Evolutionary conservation across 176 grass and related monocot species (phyloP), one percentile per base, ranked within the genome.

Genomic region (Bonia amplexicaulis): DNA sequence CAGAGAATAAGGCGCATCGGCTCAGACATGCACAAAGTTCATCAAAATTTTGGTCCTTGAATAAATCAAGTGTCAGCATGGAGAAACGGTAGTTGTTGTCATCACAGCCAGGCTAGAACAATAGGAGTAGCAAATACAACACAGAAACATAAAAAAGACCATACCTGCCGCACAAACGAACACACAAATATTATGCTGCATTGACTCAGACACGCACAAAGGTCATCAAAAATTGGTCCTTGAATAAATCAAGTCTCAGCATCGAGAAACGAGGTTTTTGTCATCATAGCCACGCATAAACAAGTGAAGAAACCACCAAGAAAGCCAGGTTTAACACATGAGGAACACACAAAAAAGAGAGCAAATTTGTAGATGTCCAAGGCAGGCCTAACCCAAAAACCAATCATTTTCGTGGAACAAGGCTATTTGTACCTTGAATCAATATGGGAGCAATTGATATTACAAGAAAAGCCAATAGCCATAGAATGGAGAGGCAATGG

Each of bases 21-120:
- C 82, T 88, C 88, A 89, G 71, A 87, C 80, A 91, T 70, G 71
- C 79, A 92, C 42, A 89, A 76, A 90, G 66, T 22, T 92, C 83
- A 82, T 89, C 76, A 79, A 82, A 27, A 20, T 12, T 74, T 85
- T 77, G 45, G 54, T 88, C 85, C 73, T 81, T 66, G 42, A 68
- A 69, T 51, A 37, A 52, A 91, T 88, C 49, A 80, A 77, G 74
- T 74, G 29, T 94, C 75, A 87, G 89, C 49, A 91, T 90, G 37
- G 68, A 87, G 79, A 94, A 81, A 91, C 37, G 59, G 57, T 82
- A 48, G 16, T 81, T 35, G 71, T 69, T 59, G 73, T 90, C 81
- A 79, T 94, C 93, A 87, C 82, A 70, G 83, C 77, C 71, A 61
- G 66, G 20, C 19, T 60, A 77, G 59, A 72, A 60, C 49, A 85